phyloP scores from a whole-genome alignment of 176 grass and related monocot genomes.

The Cenchrus americanus region DNA sequence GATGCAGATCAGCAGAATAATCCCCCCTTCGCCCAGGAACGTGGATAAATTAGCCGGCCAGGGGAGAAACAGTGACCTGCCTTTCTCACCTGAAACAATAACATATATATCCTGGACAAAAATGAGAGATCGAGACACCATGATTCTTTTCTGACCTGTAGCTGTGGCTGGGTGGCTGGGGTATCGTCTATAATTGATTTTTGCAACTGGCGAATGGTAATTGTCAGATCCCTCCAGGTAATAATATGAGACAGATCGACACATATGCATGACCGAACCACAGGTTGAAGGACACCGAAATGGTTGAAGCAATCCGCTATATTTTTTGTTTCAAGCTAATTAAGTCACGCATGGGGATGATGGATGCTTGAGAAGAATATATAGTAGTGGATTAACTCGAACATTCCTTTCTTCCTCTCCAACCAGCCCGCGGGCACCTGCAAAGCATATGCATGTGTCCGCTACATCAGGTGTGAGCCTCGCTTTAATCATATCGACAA shows the following conservation, averaged over 20 bases:
- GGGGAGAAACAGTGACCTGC: slow-evolving; percentile 43
- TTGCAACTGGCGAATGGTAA: neutral
- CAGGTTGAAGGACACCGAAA: neutral
- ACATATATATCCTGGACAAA: neutral
- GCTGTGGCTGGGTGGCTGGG: neutral
- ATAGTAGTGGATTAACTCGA: slow-evolving; percentile 14
- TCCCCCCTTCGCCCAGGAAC: slow-evolving; percentile 34
- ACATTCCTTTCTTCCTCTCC: slow-evolving; percentile 54
- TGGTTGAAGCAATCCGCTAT: neutral
- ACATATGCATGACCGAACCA: neutral
- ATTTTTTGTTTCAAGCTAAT: neutral
- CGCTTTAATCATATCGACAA: slow-evolving; percentile 60
- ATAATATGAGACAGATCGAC: neutral
- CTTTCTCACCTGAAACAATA: slow-evolving; percentile 22
- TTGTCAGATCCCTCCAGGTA: slow-evolving; percentile 3
- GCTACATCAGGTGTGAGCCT: slow-evolving; percentile 44
- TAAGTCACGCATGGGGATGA: slow-evolving; percentile 1
- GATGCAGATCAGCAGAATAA: slow-evolving; percentile 42
- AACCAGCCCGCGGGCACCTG: slow-evolving; percentile 31
- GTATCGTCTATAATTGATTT: slow-evolving; percentile 12
- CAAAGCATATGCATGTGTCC: slow-evolving; percentile 55
- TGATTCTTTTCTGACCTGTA: neutral
- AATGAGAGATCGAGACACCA: neutral
- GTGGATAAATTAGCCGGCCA: slow-evolving; percentile 4
- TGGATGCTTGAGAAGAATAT: slow-evolving; percentile 18